Evolutionary conservation across 139 green algal species (phyloP).

Genomic region (Pseudopediastrum boryanum): DNA sequence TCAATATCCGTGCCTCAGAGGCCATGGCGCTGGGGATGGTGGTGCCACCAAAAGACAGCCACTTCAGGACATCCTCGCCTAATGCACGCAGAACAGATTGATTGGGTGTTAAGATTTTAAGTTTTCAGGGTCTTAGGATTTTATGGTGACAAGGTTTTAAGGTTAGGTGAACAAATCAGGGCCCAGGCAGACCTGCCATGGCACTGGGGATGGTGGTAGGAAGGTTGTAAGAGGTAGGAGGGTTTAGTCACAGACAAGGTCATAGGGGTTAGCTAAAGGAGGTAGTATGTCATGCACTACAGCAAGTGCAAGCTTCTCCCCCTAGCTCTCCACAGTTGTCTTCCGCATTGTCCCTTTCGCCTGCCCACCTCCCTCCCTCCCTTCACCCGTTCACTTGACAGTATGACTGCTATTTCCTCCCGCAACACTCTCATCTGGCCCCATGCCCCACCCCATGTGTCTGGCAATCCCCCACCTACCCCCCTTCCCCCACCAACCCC

Average conservation of each 20-base stretch:
- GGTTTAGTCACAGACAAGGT: not conserved
- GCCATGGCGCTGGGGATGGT: constrained; percentile 35
- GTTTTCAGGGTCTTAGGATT: not conserved
- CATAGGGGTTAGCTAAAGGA: not conserved
- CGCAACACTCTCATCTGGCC: too few relatives aligned
- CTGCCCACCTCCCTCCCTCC: too few relatives aligned
- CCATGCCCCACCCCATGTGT: too few relatives aligned
- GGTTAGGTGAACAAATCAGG: constrained; percentile 15
- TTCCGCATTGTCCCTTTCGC: too few relatives aligned
- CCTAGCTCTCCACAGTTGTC: too few relatives aligned
- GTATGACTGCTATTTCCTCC: too few relatives aligned
- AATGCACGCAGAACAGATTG: constrained; percentile 19
- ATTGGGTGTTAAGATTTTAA: constrained; percentile 26
- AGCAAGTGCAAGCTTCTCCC: too few relatives aligned
- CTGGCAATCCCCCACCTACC: too few relatives aligned
- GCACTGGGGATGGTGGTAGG: too few relatives aligned
- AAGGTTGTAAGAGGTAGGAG: not conserved
- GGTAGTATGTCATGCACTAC: not conserved
- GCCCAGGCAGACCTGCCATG: not conserved
- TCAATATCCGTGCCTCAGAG: constrained; percentile 62
- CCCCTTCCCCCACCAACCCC: too few relatives aligned
- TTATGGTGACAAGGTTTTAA: not conserved
- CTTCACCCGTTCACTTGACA: too few relatives aligned
- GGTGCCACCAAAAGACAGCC: constrained; percentile 64
- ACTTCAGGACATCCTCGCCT: constrained; percentile 69